Evolutionary conservation across 139 green algal genomes (phyloP).

Genomic region (Bryopsis sp.): DNA sequence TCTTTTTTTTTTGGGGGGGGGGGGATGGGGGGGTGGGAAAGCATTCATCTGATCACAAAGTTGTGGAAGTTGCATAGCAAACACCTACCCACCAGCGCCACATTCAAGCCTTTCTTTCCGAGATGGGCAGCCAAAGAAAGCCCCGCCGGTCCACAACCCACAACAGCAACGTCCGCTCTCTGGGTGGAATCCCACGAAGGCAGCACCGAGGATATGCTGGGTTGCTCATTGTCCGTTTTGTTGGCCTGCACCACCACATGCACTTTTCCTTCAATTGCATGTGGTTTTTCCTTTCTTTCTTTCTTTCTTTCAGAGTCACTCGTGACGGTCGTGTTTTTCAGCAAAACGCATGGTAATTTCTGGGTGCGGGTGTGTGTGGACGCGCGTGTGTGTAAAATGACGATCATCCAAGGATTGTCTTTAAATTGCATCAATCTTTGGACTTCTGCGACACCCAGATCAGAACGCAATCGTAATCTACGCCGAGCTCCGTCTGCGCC

Average conservation of each 20-base stretch:
- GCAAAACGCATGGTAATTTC: not conserved
- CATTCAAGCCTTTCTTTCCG: constrained; percentile 57
- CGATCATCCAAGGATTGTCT: not conserved
- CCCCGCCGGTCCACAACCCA: constrained; percentile 85
- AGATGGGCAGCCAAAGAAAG: constrained; percentile 79
- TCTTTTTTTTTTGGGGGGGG: no score
- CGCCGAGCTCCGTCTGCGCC: no score
- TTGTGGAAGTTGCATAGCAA: not conserved
- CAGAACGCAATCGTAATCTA: no score
- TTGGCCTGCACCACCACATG: constrained; percentile 16
- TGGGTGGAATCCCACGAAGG: constrained; percentile 17
- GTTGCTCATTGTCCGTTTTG: constrained; percentile 18
- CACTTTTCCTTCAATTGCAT: not conserved
- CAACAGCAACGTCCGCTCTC: constrained; percentile 55
- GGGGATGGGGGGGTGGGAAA: no score
- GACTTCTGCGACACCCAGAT: not conserved
- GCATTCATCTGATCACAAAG: no score
- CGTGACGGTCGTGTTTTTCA: not conserved
- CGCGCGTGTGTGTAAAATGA: not conserved
- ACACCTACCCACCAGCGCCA: constrained; percentile 52
- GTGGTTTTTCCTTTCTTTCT: not conserved
- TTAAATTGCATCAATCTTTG: not conserved
- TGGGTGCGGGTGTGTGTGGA: not conserved
- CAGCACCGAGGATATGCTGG: not conserved
- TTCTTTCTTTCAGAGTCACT: not conserved